These are phyloP conservation scores for Saccharomycopsis fibuligera DNA, from an alignment of 805 yeast species.

Conservation along the genomic window DNA sequence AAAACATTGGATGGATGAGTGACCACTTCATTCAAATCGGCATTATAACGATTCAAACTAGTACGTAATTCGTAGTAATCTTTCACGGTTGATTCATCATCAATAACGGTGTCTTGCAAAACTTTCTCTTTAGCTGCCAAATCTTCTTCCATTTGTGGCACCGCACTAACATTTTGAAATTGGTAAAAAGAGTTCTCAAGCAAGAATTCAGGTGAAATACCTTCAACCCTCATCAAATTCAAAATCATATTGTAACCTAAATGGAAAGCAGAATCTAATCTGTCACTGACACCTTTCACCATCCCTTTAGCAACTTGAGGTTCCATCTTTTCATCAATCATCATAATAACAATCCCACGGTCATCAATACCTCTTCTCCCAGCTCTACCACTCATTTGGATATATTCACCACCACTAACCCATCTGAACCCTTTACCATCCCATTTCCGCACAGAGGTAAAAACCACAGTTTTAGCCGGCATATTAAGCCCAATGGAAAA, in stretches of 20 bases:
- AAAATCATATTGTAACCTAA: slow-evolving; percentile 95
- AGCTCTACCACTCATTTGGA: slow-evolving; percentile 99
- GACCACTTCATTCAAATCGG: slow-evolving; percentile 72
- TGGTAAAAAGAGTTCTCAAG: slow-evolving; percentile 90
- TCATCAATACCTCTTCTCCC: slow-evolving; percentile 99
- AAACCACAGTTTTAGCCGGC: slow-evolving; percentile 99
- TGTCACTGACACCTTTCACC: slow-evolving; percentile 98
- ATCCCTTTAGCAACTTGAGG: slow-evolving; percentile 98
- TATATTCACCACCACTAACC: slow-evolving; percentile 99
- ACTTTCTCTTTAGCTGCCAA: slow-evolving; percentile 47
- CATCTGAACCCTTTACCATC: slow-evolving; percentile 97
- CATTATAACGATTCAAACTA: slow-evolving; percentile 63
- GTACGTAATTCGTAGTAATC: slow-evolving; percentile 79
- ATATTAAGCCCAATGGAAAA: slow-evolving; percentile 96
- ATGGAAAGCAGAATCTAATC: slow-evolving; percentile 96
- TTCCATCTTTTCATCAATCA: slow-evolving; percentile 99
- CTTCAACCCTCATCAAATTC: slow-evolving; percentile 94
- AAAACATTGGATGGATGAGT: slow-evolving; percentile 87
- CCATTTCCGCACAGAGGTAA: slow-evolving; percentile 96
- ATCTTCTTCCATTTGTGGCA: slow-evolving; percentile 74
- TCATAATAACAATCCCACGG: slow-evolving; percentile 97
- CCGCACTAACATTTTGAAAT: slow-evolving; percentile 87
- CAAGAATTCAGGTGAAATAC: slow-evolving; percentile 97
- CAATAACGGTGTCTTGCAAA: slow-evolving; percentile 47
- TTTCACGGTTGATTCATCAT: slow-evolving; percentile 65